Base-by-base conservation (phyloP, 306 rosid species). In the Lagenaria siceraria region DNA sequence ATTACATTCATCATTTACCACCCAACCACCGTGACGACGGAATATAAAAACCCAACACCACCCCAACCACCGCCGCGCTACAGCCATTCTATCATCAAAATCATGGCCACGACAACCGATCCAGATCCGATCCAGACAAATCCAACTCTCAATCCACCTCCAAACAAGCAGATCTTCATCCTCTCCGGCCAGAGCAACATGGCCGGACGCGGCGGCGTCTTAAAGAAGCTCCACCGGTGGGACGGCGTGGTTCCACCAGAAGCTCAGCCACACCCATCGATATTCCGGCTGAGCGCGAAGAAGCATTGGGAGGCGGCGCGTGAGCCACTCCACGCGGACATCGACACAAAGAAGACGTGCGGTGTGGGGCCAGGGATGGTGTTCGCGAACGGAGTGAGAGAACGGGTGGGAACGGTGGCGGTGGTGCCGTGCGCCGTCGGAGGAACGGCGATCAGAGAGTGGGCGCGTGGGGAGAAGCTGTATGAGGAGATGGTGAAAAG, bases 141-240 rank as follows among this genome's bases (percentile, higher is more conserved):
- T 60, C 49, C 74, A 4, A 60, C 33, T 21, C 59, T 35, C 8
- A 56, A 66, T 55, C 63, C 56, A 14, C 63, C 82, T 6, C 77
- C 81, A 12, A 72, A 71, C 81, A 80, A 56, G 18, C 90, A 90
- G 38, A 89, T 94, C 84, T 94, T 90, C 85, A 87, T 94, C 51
- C 86, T 94, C 43, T 89, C 97, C 8, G 96, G 98, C 6, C 98
- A 94, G 75, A 94, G 97, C 87, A 94, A 94, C 87, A 91, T 91
- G 96, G 58, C 96, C 15, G 98, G 97, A 9, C 93, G 96, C 0
- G 98, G 97, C 43, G 95, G 98, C 0, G 89, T 89, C 4, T n/a
- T 83, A 33, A 81, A 65, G 0, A 56, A 79, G 63, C 60, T 8
- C 43, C 80, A 53, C 65, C 51, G 61, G 7, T 94, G 98, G 98